phyloP scores from a whole-genome alignment of 306 rosid species.

The Glycine latifolia region DNA sequence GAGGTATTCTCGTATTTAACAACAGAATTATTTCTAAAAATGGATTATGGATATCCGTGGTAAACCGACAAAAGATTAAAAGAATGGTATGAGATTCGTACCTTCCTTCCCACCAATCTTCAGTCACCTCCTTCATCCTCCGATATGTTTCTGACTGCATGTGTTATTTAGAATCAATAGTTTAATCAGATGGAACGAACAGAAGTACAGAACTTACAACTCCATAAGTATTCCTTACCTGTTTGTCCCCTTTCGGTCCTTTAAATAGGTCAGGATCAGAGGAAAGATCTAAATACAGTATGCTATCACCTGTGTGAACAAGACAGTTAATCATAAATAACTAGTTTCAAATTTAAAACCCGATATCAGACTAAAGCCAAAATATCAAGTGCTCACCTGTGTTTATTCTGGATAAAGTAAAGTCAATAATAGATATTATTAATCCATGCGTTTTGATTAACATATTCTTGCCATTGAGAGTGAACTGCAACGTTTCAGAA shows the following conservation, averaged over 20 bases:
- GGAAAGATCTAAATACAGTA: slow-evolving; percentile 84
- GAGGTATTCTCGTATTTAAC: neutral
- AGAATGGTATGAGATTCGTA: slow-evolving; percentile 36
- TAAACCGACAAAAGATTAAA: neutral
- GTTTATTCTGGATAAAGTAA: slow-evolving; percentile 87
- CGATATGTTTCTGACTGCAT: slow-evolving; percentile 91
- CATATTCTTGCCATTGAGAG: slow-evolving; percentile 75
- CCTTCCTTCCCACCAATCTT: slow-evolving; percentile 97
- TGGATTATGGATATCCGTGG: too few species aligned
- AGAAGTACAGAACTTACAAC: slow-evolving; percentile 27
- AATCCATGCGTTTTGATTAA: slow-evolving; percentile 74
- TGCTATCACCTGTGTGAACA: slow-evolving; percentile 72
- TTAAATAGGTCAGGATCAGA: slow-evolving; percentile 80
- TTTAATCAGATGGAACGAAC: slow-evolving; percentile 23
- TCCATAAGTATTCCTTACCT: slow-evolving; percentile 58
- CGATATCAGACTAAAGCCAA: slow-evolving; percentile 14
- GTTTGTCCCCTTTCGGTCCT: slow-evolving; percentile 88
- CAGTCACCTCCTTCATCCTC: slow-evolving; percentile 88
- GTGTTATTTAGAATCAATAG: slow-evolving; percentile 33
- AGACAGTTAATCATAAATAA: slow-evolving; percentile 40
- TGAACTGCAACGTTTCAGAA: slow-evolving; percentile 70
- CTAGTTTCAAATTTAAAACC: slow-evolving; percentile 36
- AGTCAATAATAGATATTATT: slow-evolving; percentile 82
- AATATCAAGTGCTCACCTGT: slow-evolving; percentile 62
- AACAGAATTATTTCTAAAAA: neutral